Conservation (phyloP, 805 yeast species). For the Dipodascus albidus region DNA sequence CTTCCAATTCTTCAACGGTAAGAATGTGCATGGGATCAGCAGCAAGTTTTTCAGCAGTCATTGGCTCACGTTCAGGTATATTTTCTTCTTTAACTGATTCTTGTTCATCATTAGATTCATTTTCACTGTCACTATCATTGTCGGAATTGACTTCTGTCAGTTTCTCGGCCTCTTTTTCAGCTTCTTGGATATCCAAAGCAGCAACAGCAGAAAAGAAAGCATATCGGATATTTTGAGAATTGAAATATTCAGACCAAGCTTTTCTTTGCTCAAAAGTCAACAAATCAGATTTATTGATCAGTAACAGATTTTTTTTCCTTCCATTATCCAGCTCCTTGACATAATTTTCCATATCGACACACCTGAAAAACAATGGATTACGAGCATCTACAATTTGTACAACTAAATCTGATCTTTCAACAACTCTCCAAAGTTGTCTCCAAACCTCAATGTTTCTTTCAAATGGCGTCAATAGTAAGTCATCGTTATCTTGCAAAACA, state of each 20-base stretch:
- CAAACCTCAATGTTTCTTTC: constrained; percentile 96
- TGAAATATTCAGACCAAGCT: constrained; percentile 81
- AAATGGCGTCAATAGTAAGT: constrained; percentile 84
- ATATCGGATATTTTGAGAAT: constrained; percentile 53
- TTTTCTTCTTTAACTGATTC: constrained; percentile 17
- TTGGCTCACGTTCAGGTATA: constrained; percentile 5
- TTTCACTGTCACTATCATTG: constrained; percentile 7
- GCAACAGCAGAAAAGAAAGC: constrained; percentile 88
- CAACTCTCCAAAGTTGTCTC: constrained; percentile 97
- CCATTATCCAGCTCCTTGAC: constrained; percentile 65
- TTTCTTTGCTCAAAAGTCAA: constrained; percentile 65
- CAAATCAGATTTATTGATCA: constrained; percentile 91
- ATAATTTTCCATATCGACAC: constrained; percentile 75
- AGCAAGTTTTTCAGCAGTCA: constrained; percentile 17
- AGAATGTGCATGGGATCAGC: constrained; percentile 54
- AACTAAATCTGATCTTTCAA: constrained; percentile 84
- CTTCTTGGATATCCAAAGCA: constrained; percentile 65
- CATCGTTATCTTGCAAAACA: constrained; percentile 68
- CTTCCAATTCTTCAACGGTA: constrained; percentile 76
- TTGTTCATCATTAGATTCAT: constrained; percentile 17
- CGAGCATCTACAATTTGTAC: constrained; percentile 98
- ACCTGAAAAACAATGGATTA: constrained; percentile 82
- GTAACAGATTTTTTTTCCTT: constrained; percentile 58
- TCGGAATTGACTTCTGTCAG: constrained; percentile 11
- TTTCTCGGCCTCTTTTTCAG: constrained; percentile 27